Conservation (phyloP, 1,284 basidiomycete genomes). For the Tausonia pullulans region DNA sequence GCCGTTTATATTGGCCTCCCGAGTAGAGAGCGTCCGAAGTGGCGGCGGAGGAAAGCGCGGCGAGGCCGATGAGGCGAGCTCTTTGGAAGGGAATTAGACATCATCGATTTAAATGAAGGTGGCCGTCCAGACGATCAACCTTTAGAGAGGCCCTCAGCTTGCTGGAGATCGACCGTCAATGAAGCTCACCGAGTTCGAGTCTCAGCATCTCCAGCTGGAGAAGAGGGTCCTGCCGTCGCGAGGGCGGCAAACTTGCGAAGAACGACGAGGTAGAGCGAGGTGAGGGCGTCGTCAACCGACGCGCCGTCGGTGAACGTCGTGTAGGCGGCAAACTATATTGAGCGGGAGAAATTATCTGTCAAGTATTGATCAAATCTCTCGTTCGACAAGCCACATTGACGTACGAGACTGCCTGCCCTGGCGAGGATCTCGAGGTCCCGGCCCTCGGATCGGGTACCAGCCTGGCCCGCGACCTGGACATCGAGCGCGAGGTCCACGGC, state of each 20-base stretch:
- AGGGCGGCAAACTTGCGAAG: constrained; percentile 58
- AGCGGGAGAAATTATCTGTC: not conserved
- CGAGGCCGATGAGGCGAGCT: constrained; percentile 72
- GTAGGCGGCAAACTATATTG: constrained; percentile 68
- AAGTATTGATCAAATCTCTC: not conserved
- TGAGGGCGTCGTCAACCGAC: constrained; percentile 57
- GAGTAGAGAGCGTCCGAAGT: constrained; percentile 77
- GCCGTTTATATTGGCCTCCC: constrained; percentile 51
- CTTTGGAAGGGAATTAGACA: constrained; percentile 37
- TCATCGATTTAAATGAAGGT: not conserved
- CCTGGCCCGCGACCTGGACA: constrained; percentile 43
- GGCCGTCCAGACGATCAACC: not conserved
- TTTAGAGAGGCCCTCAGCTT: not conserved
- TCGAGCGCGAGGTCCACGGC: constrained; percentile 57
- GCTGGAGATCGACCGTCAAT: not conserved
- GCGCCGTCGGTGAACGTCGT: constrained; percentile 83
- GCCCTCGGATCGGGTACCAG: constrained; percentile 21
- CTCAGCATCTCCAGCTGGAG: not conserved
- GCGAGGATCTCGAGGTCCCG: constrained; percentile 72
- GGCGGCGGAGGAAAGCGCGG: constrained; percentile 66
- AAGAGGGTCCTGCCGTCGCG: constrained; percentile 19
- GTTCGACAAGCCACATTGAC: constrained; percentile 28
- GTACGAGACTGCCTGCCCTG: constrained; percentile 67
- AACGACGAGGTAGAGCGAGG: constrained; percentile 57
- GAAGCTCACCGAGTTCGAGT: not conserved